These are phyloP conservation scores for Pleurotus cornucopiae DNA, from an alignment of 768 basidiomycete species.

Conservation along the genomic window DNA sequence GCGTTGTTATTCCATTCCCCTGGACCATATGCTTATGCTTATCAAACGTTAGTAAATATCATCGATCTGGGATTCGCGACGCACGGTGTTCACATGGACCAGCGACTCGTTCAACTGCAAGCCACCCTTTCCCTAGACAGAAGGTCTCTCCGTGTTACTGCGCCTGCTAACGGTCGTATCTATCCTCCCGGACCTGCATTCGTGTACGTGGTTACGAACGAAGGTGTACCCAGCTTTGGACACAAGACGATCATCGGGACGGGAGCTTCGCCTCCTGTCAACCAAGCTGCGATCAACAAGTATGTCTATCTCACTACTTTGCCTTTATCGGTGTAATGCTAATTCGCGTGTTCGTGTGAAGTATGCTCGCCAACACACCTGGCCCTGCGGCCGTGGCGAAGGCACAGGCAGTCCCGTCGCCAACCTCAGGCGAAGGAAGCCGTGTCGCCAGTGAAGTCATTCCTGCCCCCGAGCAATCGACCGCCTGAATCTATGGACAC, in stretches of 20 bases:
- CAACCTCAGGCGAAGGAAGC: not conserved
- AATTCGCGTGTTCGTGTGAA: not conserved
- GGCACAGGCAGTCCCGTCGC: not conserved
- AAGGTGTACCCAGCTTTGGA: slow-evolving; percentile 28
- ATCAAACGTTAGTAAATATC: slow-evolving; percentile 25
- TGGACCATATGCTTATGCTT: not conserved
- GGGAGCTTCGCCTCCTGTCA: slow-evolving; percentile 31
- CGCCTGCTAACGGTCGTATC: slow-evolving; percentile 30
- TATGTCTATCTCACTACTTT: not conserved
- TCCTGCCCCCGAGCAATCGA: not conserved
- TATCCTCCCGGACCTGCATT: slow-evolving; percentile 37
- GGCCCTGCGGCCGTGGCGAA: not conserved
- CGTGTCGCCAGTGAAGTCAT: not conserved
- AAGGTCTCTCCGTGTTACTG: slow-evolving; percentile 27
- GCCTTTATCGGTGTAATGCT: not conserved
- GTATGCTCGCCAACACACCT: not conserved
- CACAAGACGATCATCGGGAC: slow-evolving; percentile 31
- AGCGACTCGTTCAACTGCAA: slow-evolving; percentile 31
- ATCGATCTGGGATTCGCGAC: slow-evolving; percentile 40
- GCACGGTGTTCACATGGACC: slow-evolving; percentile 37
- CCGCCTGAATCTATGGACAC: not conserved
- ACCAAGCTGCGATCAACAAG: slow-evolving; percentile 4
- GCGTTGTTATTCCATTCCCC: not conserved
- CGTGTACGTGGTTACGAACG: slow-evolving; percentile 29
- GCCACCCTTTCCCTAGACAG: slow-evolving; percentile 25